Evolutionary conservation across 2,329 filamentous ascomycete genomes (phyloP).

Genomic region (Colletotrichum sublineola): DNA sequence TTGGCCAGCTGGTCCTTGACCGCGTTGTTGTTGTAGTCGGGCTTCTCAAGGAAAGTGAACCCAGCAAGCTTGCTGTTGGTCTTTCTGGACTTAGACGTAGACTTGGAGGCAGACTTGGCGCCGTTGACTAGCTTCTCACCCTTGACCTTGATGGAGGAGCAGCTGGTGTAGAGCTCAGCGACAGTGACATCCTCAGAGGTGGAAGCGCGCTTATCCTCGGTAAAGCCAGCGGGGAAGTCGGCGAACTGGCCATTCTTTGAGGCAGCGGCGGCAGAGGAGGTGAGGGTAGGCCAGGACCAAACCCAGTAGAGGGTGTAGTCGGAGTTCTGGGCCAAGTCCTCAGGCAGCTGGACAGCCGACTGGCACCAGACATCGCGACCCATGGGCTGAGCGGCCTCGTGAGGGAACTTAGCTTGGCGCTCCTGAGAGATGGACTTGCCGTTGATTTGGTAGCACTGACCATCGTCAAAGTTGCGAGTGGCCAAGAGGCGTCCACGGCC

Average conservation of each 20-base stretch:
- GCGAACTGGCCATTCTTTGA: slow-evolving; percentile 58
- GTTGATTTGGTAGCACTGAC: slow-evolving; percentile 88
- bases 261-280: slow-evolving; percentile 55
- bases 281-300: slow-evolving; percentile 88
- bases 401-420: slow-evolving; percentile 70
- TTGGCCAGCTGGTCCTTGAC: slow-evolving; percentile 60
- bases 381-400: slow-evolving; percentile 63
- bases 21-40: slow-evolving; percentile 59
- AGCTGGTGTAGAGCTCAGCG: slow-evolving; percentile 56
- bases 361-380: slow-evolving; percentile 82
- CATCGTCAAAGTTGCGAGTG: slow-evolving; percentile 88
- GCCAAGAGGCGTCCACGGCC: slow-evolving; percentile 81
- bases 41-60: slow-evolving; percentile 51
- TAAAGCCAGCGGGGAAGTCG: slow-evolving; percentile 51
- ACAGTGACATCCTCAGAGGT: slow-evolving; percentile 37
- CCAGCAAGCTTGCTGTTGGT: slow-evolving; percentile 37
- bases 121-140: slow-evolving; percentile 33
- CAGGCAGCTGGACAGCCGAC: slow-evolving; percentile 81
- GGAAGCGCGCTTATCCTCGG: slow-evolving; percentile 39
- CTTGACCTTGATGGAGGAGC: slow-evolving; percentile 41
- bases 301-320: slow-evolving; percentile 93
- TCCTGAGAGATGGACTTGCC: slow-evolving; percentile 66
- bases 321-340: slow-evolving; percentile 70
- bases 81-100: slow-evolving; percentile 39
- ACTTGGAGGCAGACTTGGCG: slow-evolving; percentile 31